Percentiles rank a stretch among this genome's conserved stretches.
These are phyloP conservation scores for Lophiostoma macrostomum DNA, from an alignment of 495 filamentous ascomycete species.

Conservation along the genomic window DNA sequence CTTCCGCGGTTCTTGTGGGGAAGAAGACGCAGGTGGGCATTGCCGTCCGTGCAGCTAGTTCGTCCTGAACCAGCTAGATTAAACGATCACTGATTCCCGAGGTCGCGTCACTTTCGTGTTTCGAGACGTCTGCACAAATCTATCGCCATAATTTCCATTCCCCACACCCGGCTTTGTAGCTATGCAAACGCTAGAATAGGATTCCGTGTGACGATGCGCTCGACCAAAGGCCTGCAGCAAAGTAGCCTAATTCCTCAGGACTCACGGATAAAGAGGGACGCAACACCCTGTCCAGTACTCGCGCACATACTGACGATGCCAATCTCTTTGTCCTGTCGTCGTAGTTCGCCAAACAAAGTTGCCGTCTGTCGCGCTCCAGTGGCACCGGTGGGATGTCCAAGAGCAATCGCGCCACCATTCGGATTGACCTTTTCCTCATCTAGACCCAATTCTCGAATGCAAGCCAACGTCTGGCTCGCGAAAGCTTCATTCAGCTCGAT, in stretches of 20 bases:
- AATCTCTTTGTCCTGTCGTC: conserved; percentile 28
- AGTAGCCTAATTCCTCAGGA: conserved; percentile 5
- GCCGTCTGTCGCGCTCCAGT: conserved; percentile 29
- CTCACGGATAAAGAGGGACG: conserved; percentile 28
- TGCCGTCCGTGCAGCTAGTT: conserved; percentile 12
- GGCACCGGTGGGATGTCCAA: conserved; percentile 32
- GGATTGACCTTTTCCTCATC: conserved; percentile 34
- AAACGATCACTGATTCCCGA: background rate
- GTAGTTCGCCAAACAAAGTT: conserved; percentile 26
- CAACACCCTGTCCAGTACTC: conserved; percentile 28
- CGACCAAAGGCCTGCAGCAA: no score
- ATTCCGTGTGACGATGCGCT: no score
- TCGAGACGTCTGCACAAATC: background rate
- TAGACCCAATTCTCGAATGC: conserved; percentile 27
- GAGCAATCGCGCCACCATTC: conserved; percentile 35
- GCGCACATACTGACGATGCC: conserved; percentile 32
- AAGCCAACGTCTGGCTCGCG: conserved; percentile 33
- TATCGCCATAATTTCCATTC: background rate
- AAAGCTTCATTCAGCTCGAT: conserved; percentile 38
- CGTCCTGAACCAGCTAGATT: conserved; percentile 4
- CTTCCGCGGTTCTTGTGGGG: conserved; percentile 22
- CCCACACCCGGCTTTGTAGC: background rate
- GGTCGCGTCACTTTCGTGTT: background rate
- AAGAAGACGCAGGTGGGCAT: conserved; percentile 9
- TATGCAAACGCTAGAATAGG: no score